Conservation (phyloP, 495 filamentous ascomycete species). For the Penicillium bovifimosum region DNA sequence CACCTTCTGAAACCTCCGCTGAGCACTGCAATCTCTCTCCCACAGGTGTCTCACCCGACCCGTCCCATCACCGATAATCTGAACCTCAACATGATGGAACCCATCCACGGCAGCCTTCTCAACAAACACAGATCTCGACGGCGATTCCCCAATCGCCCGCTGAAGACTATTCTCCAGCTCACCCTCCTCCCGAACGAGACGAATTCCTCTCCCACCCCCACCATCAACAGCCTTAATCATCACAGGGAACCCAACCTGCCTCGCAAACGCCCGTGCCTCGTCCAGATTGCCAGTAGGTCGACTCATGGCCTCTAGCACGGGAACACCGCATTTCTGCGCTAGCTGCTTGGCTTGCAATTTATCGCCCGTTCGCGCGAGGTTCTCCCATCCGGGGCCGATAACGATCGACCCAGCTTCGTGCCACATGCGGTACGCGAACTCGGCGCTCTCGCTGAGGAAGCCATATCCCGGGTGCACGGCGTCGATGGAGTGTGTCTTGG, state of each 20-base stretch:
- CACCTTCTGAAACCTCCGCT: conserved; percentile 52
- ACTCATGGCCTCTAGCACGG: conserved; percentile 46
- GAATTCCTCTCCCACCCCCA: conserved; percentile 48
- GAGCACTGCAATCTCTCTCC: conserved; percentile 56
- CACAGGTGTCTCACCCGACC: conserved; percentile 47
- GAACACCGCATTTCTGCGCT: conserved; percentile 49
- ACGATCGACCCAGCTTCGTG: conserved; percentile 44
- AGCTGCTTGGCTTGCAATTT: conserved; percentile 53
- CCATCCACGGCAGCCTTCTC: conserved; percentile 47
- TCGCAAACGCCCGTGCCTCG: conserved; percentile 40
- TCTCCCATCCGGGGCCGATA: conserved; percentile 50
- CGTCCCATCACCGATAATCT: conserved; percentile 52
- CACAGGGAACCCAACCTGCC: conserved; percentile 46
- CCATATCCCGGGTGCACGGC: conserved; percentile 59
- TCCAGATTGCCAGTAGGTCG: conserved; percentile 35
- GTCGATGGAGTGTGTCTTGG: conserved; percentile 46
- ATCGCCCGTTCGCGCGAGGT: conserved; percentile 48
- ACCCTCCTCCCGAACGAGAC: conserved; percentile 30
- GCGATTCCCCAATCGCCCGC: conserved; percentile 44
- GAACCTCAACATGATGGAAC: conserved; percentile 54
- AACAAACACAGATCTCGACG: conserved; percentile 48
- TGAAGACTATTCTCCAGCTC: conserved; percentile 40
- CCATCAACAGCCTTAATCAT: conserved; percentile 54
- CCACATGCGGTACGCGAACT: conserved; percentile 49
- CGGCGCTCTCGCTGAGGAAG: conserved; percentile 54